Percentiles rank a stretch among this genome's conserved stretches.
Conservation (phyloP, 805 yeast genomes). For the Teunomyces barrocoloradensis region DNA sequence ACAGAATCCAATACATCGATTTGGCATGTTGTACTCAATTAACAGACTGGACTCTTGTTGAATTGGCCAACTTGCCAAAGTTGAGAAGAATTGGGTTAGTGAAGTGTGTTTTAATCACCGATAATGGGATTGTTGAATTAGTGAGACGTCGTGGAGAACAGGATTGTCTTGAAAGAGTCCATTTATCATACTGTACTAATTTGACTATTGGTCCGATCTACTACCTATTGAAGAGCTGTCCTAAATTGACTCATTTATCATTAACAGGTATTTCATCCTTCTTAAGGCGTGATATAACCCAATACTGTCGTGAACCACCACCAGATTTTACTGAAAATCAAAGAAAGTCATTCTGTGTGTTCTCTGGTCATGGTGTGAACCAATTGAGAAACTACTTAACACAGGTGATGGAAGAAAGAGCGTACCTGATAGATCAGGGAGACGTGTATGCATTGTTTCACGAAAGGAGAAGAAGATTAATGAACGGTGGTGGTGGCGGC, state of each 20-base stretch:
- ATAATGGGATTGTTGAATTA: conserved; percentile 70
- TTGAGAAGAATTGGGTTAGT: conserved; percentile 90
- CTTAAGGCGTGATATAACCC: conserved; percentile 78
- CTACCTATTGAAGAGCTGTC: conserved; percentile 73
- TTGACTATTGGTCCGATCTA: conserved; percentile 76
- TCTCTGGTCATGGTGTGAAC: conserved; percentile 84
- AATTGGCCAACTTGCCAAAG: conserved; percentile 71
- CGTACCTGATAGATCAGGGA: conserved; percentile 32
- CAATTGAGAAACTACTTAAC: conserved; percentile 70
- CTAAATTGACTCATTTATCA: conserved; percentile 83
- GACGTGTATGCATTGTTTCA: conserved; percentile 28
- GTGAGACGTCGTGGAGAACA: conserved; percentile 68
- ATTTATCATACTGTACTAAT: conserved; percentile 84
- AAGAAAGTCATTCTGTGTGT: conserved; percentile 84
- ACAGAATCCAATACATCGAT: conserved; percentile 86
- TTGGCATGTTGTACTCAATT: conserved; percentile 91
- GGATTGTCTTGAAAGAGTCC: conserved; percentile 88
- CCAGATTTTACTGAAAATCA: conserved; percentile 87
- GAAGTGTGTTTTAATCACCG: conserved; percentile 84
- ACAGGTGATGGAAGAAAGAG: conserved; percentile 36
- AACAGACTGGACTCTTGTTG: conserved; percentile 78
- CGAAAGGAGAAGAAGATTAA: conserved; percentile 26
- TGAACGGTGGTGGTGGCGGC: conserved; percentile 18
- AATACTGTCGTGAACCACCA: conserved; percentile 89
- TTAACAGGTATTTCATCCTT: conserved; percentile 92